Percentiles rank a stretch among this genome's conserved stretches.
phyloP scores from a whole-genome alignment of 169 alveolate species.

The Pseudocohnilembus persalinus region DNA sequence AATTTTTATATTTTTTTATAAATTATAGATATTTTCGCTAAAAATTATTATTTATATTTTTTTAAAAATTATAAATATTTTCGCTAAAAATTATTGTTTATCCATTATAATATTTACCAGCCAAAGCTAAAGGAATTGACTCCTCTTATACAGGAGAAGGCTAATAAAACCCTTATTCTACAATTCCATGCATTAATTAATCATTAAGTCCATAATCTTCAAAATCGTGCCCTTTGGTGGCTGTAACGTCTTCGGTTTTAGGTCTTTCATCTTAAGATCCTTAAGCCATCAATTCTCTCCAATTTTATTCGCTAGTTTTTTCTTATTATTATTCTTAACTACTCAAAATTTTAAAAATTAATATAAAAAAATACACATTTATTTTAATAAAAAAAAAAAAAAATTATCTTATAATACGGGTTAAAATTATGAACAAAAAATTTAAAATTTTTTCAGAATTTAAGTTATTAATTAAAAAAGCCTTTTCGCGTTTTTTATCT shows the following conservation, averaged over 20 bases:
- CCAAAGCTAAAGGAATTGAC: constrained; percentile 96
- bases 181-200: constrained; percentile 96
- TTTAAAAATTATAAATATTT: too few relatives aligned
- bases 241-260: constrained; percentile 92
- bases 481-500: too few relatives aligned
- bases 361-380: too few relatives aligned
- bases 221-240: constrained; percentile 97
- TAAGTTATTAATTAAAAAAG: too few relatives aligned
- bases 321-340: too few relatives aligned
- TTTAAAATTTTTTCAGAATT: too few relatives aligned
- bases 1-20: too few relatives aligned
- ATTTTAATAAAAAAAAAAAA: too few relatives aligned
- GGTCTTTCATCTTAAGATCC: neutral
- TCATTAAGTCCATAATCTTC: constrained; percentile 96
- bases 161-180: constrained; percentile 97
- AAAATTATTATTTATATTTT: neutral
- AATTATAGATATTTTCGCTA: neutral
- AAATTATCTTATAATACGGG: too few relatives aligned
- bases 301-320: too few relatives aligned
- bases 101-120: constrained; percentile 47
- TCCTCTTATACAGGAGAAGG: constrained; percentile 99
- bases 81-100: neutral
- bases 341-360: too few relatives aligned
- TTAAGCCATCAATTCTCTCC: neutral
- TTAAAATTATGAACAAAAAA: too few relatives aligned